These are phyloP conservation scores for Trametes cinnabarina DNA, from an alignment of 768 basidiomycete species.

Conservation along the genomic window DNA sequence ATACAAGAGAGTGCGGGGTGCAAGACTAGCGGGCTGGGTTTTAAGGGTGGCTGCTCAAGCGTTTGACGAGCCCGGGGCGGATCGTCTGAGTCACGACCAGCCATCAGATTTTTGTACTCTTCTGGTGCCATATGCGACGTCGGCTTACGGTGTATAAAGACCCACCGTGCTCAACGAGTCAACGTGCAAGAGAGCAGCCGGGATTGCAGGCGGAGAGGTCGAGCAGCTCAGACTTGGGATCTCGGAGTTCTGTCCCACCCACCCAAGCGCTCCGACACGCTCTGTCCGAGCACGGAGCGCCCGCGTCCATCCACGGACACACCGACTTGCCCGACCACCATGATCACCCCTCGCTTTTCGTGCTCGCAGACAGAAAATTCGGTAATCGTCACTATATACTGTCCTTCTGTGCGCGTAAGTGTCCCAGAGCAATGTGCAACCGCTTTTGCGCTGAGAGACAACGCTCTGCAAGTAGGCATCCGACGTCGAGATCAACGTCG, in stretches of 20 bases:
- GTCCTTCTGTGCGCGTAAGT: constrained; percentile 37
- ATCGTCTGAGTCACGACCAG: constrained; percentile 1
- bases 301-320: constrained; percentile 3
- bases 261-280: background rate
- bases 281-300: constrained; percentile 14
- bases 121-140: constrained; percentile 1
- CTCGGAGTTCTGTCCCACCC: constrained; percentile 1
- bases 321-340: constrained; percentile 17
- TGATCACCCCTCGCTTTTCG: constrained; percentile 42
- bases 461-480: constrained; percentile 55
- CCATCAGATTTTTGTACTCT: background rate
- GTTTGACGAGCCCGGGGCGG: background rate
- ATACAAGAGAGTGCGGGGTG: background rate
- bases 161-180: background rate
- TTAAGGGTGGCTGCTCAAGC: background rate
- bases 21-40: background rate
- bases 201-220: background rate
- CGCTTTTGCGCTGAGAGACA: constrained; percentile 10
- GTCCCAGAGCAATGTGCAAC: background rate
- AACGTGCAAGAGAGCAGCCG: background rate
- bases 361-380: constrained; percentile 34
- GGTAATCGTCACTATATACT: constrained; percentile 34
- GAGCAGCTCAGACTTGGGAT: constrained; percentile 6
- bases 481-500: constrained; percentile 77
- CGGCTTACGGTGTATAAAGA: background rate